A percentile compares a stretch with the other conserved stretches of the same genome.
Evolutionary conservation across 257 asterid genomes (phyloP).

Genomic region (Datura wrightii): DNA sequence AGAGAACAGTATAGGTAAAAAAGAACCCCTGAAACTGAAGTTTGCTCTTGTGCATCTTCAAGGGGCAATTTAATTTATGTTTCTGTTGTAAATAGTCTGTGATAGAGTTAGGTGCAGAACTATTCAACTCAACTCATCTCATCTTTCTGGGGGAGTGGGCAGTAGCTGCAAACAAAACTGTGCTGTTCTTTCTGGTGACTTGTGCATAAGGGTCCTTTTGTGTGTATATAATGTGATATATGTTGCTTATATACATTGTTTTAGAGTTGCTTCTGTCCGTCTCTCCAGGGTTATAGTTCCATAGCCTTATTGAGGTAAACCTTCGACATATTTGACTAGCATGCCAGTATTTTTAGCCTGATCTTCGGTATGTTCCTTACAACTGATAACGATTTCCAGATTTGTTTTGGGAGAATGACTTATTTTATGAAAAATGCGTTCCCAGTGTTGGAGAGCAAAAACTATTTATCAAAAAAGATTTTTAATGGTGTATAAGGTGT

Average conservation of each 20-base stretch:
- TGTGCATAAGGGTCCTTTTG: slow-evolving; percentile 22
- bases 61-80: slow-evolving; percentile 21
- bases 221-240: slow-evolving; percentile 19
- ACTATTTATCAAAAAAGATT: background rate
- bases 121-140: slow-evolving; percentile 10
- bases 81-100: slow-evolving; percentile 30
- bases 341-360: background rate
- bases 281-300: background rate
- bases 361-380: background rate
- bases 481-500: background rate
- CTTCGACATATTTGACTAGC: background rate
- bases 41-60: slow-evolving; percentile 5
- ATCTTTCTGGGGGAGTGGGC: background rate
- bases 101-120: slow-evolving; percentile 31
- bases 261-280: background rate
- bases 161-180: slow-evolving; percentile 21
- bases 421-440: background rate
- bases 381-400: background rate
- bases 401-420: background rate
- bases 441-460: background rate
- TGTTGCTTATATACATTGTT: background rate
- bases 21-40: background rate
- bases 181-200: slow-evolving; percentile 3
- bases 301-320: background rate
- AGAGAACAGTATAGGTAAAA: slow-evolving; percentile 27